phyloP scores from a whole-genome alignment of 768 basidiomycete species.

The Tylopilus balloui region DNA sequence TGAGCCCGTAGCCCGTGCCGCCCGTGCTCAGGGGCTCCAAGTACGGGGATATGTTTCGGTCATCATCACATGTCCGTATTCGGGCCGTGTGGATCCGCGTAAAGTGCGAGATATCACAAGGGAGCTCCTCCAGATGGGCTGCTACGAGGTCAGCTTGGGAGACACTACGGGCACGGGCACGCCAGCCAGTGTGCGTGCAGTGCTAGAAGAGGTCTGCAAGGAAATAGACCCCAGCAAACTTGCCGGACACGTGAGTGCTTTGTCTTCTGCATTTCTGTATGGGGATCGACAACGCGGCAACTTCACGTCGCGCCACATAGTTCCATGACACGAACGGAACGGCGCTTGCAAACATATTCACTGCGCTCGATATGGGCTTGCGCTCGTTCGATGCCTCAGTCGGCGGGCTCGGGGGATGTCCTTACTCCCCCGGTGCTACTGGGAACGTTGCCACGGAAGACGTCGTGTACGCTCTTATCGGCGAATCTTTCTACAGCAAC shows the following conservation, averaged over 20 bases:
- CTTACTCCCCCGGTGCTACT: conserved; percentile 93
- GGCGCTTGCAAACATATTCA: conserved; percentile 70
- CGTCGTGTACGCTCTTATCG: conserved; percentile 74
- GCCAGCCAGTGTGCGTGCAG: conserved; percentile 57
- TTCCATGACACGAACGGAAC: conserved; percentile 92
- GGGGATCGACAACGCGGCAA: neutral
- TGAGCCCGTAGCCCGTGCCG: conserved; percentile 55
- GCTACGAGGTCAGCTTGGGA: conserved; percentile 88
- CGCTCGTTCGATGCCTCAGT: conserved; percentile 80
- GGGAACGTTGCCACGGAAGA: conserved; percentile 96
- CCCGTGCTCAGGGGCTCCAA: conserved; percentile 55
- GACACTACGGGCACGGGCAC: conserved; percentile 90
- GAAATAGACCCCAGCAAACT: conserved; percentile 58
- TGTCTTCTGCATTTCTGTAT: conserved; percentile 11
- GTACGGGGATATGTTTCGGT: conserved; percentile 87
- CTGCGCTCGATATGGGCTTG: conserved; percentile 69
- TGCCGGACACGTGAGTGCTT: conserved; percentile 53
- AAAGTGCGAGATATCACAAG: conserved; percentile 66
- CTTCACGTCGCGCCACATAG: conserved; percentile 33
- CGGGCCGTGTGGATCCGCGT: conserved; percentile 65
- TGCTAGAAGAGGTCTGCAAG: conserved; percentile 69
- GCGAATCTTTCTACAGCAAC: conserved; percentile 54
- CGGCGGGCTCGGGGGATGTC: conserved; percentile 91
- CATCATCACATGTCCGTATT: conserved; percentile 79
- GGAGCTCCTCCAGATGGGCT: conserved; percentile 81